Base-by-base conservation (phyloP, 768 basidiomycete species). In the Tricholoma furcatifolium region DNA sequence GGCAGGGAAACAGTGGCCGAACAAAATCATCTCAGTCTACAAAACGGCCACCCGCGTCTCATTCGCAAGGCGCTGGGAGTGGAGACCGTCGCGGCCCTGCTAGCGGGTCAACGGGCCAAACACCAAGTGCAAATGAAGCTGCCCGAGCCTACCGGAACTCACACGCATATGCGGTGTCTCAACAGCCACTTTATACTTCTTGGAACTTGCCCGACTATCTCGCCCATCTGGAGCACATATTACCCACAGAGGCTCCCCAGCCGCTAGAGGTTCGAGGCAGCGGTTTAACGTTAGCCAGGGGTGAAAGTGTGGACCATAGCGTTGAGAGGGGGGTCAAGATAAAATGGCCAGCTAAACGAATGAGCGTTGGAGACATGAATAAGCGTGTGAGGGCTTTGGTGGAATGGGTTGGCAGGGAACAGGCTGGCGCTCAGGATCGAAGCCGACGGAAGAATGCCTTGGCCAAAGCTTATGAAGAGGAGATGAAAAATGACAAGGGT, bases 321-420 rank as follows among this genome's bases (percentile, higher is more conserved):
- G 75, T 79, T 65, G 87, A 92, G 64, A 76, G 90, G 43, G 89
- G 89, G 8, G 88, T 91, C 12, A 88, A 91, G 67, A 87, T 97
- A 52, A 88, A 91, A 62, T 98, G 92, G 88, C 96, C 95, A 1
- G 84, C 84, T 59, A 94, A 95, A 71, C 81, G 96, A 47, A 94
- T 87, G 82, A 97, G 94, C 60, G 87, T 96, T n/a, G 88, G 86
- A 17, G 96, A 98, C 67, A 96, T 98, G 93, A 91, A 93, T 68
- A 97, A 97, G 72, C 85, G 96, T 21, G 91, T 96, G 20, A 79
- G 91, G 32, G 83, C 87, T 39, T 77, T 98, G 43, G 83, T 96
- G 17, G 95, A 97, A 63, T 98, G 91, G 85, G 92, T 97, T n/a
- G 90, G 88, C 24, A 76, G 92, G 52, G 89, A 93, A 64, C 90